Conservation (phyloP, 1,139 yeast species). For the Magnusiomyces clavatus region DNA sequence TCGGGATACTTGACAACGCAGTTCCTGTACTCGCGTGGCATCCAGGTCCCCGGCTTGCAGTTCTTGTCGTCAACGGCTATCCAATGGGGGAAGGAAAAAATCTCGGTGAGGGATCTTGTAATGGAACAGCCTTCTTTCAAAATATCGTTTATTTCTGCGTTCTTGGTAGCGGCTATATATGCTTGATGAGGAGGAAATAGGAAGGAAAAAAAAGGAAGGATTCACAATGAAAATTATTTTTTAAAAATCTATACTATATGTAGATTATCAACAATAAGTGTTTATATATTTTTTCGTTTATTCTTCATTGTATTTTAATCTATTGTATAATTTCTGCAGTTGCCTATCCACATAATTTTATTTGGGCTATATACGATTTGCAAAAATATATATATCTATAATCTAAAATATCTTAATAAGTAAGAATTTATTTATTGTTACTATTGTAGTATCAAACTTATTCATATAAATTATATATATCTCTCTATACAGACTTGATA, state of each 20-base stretch:
- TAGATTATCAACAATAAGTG: not conserved
- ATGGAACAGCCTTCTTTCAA: conserved; percentile 62
- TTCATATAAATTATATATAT: not conserved
- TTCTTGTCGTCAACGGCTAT: conserved; percentile 37
- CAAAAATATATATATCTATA: no score
- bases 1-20: conserved; percentile 46
- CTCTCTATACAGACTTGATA: conserved; percentile 23
- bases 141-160: conserved; percentile 49
- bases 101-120: conserved; percentile 46
- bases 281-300: not conserved
- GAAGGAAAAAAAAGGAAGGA: not conserved
- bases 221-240: not conserved
- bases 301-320: no score
- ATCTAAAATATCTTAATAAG: no score
- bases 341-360: no score
- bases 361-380: no score
- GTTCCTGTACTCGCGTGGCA: conserved; percentile 52
- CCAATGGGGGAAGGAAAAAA: conserved; percentile 39
- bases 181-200: conserved; percentile 21
- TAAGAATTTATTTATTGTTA: no score
- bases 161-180: conserved; percentile 58
- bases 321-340: no score
- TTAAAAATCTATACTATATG: no score
- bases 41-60: conserved; percentile 34
- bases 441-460: no score